Evolutionary conservation across 225 moss, liverwort and hornwort species (phyloP).

Genomic region (Pleurozium schreberi): DNA sequence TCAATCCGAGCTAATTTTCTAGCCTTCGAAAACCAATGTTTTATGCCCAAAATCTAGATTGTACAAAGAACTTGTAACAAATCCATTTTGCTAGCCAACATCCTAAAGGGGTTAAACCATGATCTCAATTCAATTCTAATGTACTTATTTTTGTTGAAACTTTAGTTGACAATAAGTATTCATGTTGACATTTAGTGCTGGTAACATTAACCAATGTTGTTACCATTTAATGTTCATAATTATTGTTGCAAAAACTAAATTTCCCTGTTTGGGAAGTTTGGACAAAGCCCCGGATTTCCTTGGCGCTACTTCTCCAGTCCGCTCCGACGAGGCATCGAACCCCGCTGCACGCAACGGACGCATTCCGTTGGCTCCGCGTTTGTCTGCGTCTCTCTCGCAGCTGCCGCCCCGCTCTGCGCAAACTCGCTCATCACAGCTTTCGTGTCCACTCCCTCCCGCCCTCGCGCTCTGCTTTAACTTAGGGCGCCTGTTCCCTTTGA

Average conservation of each 20-base stretch:
- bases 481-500: not conserved
- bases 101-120: too few relatives aligned
- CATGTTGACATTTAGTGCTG: not conserved
- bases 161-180: not conserved
- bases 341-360: not conserved
- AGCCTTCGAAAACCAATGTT: too few relatives aligned
- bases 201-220: not conserved
- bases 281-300: not conserved
- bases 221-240: not conserved
- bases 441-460: not conserved
- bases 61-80: too few relatives aligned
- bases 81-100: too few relatives aligned
- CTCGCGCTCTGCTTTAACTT: not conserved
- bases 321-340: conserved; percentile 1
- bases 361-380: not conserved
- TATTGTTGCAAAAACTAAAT: not conserved
- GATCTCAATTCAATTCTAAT: rapidly evolving
- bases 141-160: not conserved
- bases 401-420: not conserved
- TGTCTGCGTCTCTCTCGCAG: not conserved
- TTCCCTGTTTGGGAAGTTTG: not conserved
- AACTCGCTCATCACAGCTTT: not conserved
- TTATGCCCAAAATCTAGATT: too few relatives aligned
- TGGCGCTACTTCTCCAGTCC: not conserved
- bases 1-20: too few relatives aligned